Evolutionary conservation across 2,329 filamentous ascomycete genomes (phyloP), one percentile per base, ranked within the genome.

Genomic region (Dryadomyces sulphureus): DNA sequence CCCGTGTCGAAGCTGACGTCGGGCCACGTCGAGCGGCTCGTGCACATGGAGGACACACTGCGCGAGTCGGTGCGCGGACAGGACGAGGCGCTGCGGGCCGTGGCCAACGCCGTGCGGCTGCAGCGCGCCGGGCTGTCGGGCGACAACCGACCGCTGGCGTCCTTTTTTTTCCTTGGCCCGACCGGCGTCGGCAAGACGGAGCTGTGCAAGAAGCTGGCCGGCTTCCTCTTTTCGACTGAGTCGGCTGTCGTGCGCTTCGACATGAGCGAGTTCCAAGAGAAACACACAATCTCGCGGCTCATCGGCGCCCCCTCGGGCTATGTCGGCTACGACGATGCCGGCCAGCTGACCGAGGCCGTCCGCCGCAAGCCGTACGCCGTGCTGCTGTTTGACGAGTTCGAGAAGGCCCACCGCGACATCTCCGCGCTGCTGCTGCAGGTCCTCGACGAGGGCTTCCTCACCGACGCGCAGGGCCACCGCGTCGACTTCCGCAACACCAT

Each of bases 141-240:
- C 30, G 87, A 95, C 56, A 94, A 95, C 61, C 75, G 88, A 1
- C 92, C 92, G 0, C 72, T 94, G 6, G 92, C 90, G 0, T 93
- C 84, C 0, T 95, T 96, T 68, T 95, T 96, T 81, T 95, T 96
- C 74, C 74, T 96, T 4, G 92, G 92, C 0, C 92, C 92, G 5
- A 96, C 92, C 0, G 92, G 92, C 58, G 90, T 95, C 17, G 92
- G 92, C 48, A 98, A 96, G 68, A 98, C 92, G 3, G 89, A 96
- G 59, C 77, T 96, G 1, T 94, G 89, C 72, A 96, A 96, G 70
- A 90, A 93, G 60, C 81, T 98, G 55, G 92, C 92, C 1, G 76
- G 75, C 48, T 96, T 95, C 66, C 70, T 98, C 34, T 98, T 96
- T 65, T 92, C 84, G 1, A 94, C 87, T 1, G 86, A 94, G 56